Evolutionary conservation across 2,329 filamentous ascomycete genomes (phyloP).

Genomic region (Boeremia exigua): DNA sequence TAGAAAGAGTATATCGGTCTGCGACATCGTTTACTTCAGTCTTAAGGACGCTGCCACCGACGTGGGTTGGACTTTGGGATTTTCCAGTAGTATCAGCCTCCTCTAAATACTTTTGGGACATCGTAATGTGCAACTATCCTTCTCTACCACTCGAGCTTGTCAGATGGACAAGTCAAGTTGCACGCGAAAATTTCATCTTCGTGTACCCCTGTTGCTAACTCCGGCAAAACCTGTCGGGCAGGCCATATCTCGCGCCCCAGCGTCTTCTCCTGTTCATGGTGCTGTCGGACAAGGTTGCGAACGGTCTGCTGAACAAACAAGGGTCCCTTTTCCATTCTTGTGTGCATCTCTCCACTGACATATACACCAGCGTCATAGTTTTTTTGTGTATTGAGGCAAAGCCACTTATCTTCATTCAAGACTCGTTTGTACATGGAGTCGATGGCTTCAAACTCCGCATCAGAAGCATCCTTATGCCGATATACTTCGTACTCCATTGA

Average conservation of each 20-base stretch:
- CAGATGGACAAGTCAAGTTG: background rate
- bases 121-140: too few species aligned
- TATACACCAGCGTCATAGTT: constrained; percentile 67
- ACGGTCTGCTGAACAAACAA: constrained; percentile 61
- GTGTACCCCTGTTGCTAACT: constrained; percentile 50
- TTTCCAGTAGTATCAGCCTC: too few species aligned
- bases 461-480: constrained; percentile 62
- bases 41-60: too few species aligned
- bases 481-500: constrained; percentile 67
- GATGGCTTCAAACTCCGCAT: constrained; percentile 62
- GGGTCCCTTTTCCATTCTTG: constrained; percentile 62
- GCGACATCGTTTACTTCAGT: too few species aligned
- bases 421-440: constrained; percentile 66
- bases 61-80: too few species aligned
- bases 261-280: constrained; percentile 15
- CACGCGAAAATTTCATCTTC: constrained; percentile 53
- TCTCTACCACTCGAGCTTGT: background rate
- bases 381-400: constrained; percentile 51
- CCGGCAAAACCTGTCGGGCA: constrained; percentile 50
- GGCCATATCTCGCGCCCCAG: constrained; percentile 19
- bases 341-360: constrained; percentile 66
- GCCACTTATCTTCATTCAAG: constrained; percentile 67
- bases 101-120: too few species aligned
- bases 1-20: too few species aligned
- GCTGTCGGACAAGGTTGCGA: constrained; percentile 51